Conservation (phyloP, 2,329 filamentous ascomycete species). For the Dissoconium aciculare region DNA sequence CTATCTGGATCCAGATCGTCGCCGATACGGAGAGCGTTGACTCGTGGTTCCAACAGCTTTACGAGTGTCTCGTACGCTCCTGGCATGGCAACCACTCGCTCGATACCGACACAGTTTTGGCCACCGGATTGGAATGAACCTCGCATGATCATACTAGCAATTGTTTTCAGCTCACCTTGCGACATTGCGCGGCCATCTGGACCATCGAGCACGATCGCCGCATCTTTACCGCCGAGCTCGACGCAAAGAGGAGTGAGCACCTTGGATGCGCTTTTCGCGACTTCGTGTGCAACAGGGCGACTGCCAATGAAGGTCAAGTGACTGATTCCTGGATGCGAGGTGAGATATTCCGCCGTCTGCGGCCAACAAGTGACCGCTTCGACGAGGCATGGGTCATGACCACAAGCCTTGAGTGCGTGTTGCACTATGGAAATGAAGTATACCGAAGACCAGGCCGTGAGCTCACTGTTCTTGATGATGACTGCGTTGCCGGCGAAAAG, state of each 20-base stretch:
- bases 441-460: conserved; percentile 78
- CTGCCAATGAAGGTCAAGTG: conserved; percentile 97
- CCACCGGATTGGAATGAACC: conserved; percentile 91
- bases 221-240: conserved; percentile 90
- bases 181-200: conserved; percentile 28
- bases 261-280: conserved; percentile 73
- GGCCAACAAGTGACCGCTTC: conserved; percentile 85
- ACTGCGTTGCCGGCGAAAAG: conserved; percentile 86
- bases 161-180: conserved; percentile 49
- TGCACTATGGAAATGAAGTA: conserved; percentile 73
- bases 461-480: conserved; percentile 86
- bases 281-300: conserved; percentile 68
- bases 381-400: conserved; percentile 65
- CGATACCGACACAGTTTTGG: conserved; percentile 95
- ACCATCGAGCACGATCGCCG: conserved; percentile 77
- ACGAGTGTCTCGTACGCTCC: conserved; percentile 62
- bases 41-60: conserved; percentile 53
- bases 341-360: conserved; percentile 62
- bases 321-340: conserved; percentile 66
- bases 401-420: conserved; percentile 65
- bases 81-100: conserved; percentile 72
- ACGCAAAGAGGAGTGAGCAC: conserved; percentile 75
- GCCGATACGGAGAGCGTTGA: conserved; percentile 61
- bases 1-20: conserved; percentile 43
- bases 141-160: conserved; percentile 72